phyloP scores from a whole-genome alignment of 2,329 filamentous ascomycete genomes.

The Cercospora citrullina region DNA sequence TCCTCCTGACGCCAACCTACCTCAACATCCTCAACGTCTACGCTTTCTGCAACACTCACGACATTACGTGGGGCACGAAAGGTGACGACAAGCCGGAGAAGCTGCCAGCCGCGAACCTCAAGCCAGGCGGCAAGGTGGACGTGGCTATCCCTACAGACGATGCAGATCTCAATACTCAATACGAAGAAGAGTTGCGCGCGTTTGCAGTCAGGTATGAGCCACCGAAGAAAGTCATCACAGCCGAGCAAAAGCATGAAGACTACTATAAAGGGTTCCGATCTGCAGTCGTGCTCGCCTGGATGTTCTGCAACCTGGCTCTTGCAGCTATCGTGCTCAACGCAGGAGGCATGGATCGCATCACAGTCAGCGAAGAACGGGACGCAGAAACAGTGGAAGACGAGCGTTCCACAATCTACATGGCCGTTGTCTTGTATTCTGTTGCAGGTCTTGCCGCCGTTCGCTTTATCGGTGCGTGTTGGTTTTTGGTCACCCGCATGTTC shows the following conservation, averaged over 20 bases:
- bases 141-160: conserved; percentile 84
- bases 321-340: conserved; percentile 77
- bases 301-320: conserved; percentile 91
- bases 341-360: conserved; percentile 25
- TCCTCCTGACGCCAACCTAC: conserved; percentile 91
- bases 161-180: conserved; percentile 90
- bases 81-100: conserved; percentile 95
- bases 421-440: conserved; percentile 84
- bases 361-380: conserved; percentile 38
- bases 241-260: conserved; percentile 84
- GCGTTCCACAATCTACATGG: conserved; percentile 79
- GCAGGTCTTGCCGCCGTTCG: conserved; percentile 81
- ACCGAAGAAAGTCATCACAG: conserved; percentile 63
- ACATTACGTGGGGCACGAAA: conserved; percentile 97
- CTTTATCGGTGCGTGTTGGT: conserved; percentile 86
- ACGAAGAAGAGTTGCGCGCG: conserved; percentile 76
- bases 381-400: conserved; percentile 51
- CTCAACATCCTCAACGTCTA: conserved; percentile 99
- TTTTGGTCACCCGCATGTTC: conserved; percentile 85
- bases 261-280: conserved; percentile 97
- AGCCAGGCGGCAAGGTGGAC: conserved; percentile 93
- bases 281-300: conserved; percentile 90
- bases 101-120: conserved; percentile 82
- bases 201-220: conserved; percentile 75
- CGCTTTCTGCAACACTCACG: conserved; percentile 97